Evolutionary conservation across 2,329 filamentous ascomycete genomes (phyloP).

Genomic region (Ilyonectria sp.): DNA sequence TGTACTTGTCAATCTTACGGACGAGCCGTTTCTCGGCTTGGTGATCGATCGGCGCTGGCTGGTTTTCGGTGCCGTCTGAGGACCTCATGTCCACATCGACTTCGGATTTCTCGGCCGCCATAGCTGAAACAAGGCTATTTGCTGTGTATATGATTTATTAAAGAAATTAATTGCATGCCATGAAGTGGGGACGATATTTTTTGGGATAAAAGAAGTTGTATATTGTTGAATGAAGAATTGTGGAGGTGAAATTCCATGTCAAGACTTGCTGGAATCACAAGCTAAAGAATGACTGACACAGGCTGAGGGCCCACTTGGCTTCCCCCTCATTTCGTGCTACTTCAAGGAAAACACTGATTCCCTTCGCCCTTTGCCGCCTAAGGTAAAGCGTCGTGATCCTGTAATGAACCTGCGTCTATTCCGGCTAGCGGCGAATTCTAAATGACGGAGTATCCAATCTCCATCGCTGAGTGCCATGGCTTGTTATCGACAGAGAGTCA

Average conservation of each 20-base stretch:
- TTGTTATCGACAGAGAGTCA: too few species aligned
- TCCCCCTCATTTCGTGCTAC: neutral
- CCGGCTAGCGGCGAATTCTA: neutral
- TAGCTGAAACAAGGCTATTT: neutral
- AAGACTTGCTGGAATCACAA: neutral
- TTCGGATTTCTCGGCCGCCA: neutral
- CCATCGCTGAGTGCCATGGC: too few species aligned
- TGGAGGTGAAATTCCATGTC: neutral
- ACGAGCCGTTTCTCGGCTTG: constrained; percentile 17
- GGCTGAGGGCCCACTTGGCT: neutral
- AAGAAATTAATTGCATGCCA: neutral
- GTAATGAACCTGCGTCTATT: neutral
- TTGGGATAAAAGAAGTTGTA: neutral
- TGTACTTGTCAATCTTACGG: constrained; percentile 23
- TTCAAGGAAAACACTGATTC: neutral
- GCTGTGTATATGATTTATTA: neutral
- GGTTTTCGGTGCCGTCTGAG: neutral
- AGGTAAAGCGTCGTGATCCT: neutral
- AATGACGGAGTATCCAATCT: neutral
- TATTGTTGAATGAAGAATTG: neutral
- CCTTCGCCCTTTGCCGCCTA: neutral
- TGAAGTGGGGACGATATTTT: neutral
- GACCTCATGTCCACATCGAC: neutral
- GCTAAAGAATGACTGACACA: neutral
- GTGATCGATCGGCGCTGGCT: neutral